phyloP scores from a whole-genome alignment of 2,329 filamentous ascomycete genomes.

The Fusarium newnesense region DNA sequence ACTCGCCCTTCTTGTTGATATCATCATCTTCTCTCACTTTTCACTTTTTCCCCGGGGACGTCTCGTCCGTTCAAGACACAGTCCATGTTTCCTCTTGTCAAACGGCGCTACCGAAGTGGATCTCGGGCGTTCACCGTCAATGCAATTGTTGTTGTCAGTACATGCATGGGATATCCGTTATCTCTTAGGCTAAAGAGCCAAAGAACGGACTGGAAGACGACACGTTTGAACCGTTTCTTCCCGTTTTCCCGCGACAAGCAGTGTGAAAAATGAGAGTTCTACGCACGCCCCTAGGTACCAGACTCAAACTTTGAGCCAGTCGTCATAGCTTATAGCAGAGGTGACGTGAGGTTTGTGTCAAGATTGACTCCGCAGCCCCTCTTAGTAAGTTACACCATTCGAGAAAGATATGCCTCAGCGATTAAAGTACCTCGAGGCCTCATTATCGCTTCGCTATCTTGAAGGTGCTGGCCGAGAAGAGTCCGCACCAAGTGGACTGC shows the following conservation, averaged over 20 bases:
- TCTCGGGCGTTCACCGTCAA: constrained; percentile 36
- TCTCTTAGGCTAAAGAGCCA: constrained; percentile 9
- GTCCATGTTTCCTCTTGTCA: constrained; percentile 3
- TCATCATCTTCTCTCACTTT: constrained; percentile 21
- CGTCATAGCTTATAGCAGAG: constrained; percentile 20
- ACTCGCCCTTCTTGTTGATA: constrained; percentile 35
- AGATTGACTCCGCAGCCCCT: constrained; percentile 29
- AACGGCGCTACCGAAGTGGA: constrained; percentile 38
- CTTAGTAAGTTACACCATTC: constrained; percentile 34
- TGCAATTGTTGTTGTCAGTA: constrained; percentile 2
- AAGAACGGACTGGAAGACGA: constrained; percentile 6
- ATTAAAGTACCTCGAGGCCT: constrained; percentile 1
- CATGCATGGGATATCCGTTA: constrained; percentile 19
- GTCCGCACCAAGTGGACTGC: constrained; percentile 31
- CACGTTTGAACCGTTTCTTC: constrained; percentile 33
- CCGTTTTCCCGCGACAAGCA: constrained; percentile 29
- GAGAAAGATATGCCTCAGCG: constrained; percentile 34
- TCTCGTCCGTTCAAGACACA: constrained; percentile 2
- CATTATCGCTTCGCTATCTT: constrained; percentile 12
- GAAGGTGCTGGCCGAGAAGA: constrained; percentile 36
- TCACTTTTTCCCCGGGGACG: background rate
- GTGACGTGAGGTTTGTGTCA: constrained; percentile 31
- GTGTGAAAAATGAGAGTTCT: background rate
- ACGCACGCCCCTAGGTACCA: constrained; percentile 4
- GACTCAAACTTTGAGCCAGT: constrained; percentile 18